These are phyloP conservation scores for Jackrogersella minutella DNA, from an alignment of 495 filamentous ascomycete species.

Conservation along the genomic window DNA sequence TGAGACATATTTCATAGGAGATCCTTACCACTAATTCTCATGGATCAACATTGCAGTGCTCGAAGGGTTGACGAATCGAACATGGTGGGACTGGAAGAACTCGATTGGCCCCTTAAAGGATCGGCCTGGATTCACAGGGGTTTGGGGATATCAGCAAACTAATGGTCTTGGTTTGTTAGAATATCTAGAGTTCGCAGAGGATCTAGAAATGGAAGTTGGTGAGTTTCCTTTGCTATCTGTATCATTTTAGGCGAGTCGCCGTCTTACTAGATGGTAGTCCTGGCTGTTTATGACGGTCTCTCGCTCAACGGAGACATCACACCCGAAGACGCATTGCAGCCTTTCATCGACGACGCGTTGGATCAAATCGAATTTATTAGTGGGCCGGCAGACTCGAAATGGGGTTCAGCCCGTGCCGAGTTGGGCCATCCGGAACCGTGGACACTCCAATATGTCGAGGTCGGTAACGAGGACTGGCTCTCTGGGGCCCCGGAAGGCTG, in stretches of 20 bases:
- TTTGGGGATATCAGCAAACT: slow-evolving; percentile 69
- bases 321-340: slow-evolving; percentile 48
- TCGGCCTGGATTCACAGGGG: slow-evolving; percentile 66
- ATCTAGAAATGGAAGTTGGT: slow-evolving; percentile 64
- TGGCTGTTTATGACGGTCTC: slow-evolving; percentile 69
- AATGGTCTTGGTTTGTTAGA: slow-evolving; percentile 70
- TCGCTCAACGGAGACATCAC: slow-evolving; percentile 63
- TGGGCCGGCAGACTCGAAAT: slow-evolving; percentile 61
- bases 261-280: slow-evolving; percentile 41
- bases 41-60: slow-evolving; percentile 47
- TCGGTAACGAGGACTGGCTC: slow-evolving; percentile 73
- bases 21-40: not conserved
- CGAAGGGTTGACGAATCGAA: slow-evolving; percentile 61
- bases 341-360: slow-evolving; percentile 67
- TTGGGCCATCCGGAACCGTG: slow-evolving; percentile 67
- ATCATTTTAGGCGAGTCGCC: too few species aligned
- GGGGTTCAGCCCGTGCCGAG: slow-evolving; percentile 63
- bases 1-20: not conserved
- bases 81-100: slow-evolving; percentile 73
- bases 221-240: slow-evolving; percentile 1
- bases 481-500: slow-evolving; percentile 46
- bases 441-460: slow-evolving; percentile 66
- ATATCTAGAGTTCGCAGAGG: slow-evolving; percentile 72
- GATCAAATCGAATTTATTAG: slow-evolving; percentile 73
- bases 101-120: slow-evolving; percentile 71